phyloP scores from a whole-genome alignment of 768 basidiomycete species.

The Tricholoma hemisulphureum region DNA sequence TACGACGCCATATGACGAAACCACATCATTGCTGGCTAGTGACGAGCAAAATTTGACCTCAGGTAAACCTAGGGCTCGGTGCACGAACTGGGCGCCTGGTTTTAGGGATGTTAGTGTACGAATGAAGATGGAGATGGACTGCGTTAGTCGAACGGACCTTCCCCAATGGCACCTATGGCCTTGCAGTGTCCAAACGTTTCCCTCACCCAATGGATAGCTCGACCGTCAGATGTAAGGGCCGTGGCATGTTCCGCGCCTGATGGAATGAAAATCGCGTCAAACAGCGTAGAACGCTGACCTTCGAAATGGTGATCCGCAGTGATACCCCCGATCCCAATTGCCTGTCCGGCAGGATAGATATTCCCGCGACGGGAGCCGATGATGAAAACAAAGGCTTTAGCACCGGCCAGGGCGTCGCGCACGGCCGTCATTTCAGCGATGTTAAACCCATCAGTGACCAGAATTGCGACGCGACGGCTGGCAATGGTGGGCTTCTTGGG shows the following conservation, averaged over 20 bases:
- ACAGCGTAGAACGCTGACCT: constrained; percentile 77
- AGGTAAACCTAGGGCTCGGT: constrained; percentile 44
- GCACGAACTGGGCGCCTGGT: constrained; percentile 50
- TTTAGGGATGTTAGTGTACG: background rate
- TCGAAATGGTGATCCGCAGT: constrained; percentile 72
- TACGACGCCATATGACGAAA: constrained; percentile 60
- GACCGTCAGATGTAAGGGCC: constrained; percentile 57
- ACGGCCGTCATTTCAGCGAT: constrained; percentile 56
- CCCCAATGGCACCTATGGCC: constrained; percentile 74
- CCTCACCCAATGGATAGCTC: constrained; percentile 77
- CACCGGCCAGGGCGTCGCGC: constrained; percentile 48
- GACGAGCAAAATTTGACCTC: constrained; percentile 41
- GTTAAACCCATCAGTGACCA: constrained; percentile 76
- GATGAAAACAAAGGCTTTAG: constrained; percentile 58
- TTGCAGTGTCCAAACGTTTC: constrained; percentile 89
- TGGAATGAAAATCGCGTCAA: constrained; percentile 79
- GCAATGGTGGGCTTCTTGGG: constrained; percentile 59
- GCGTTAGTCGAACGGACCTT: constrained; percentile 39
- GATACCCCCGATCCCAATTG: constrained; percentile 34
- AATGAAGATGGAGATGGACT: background rate
- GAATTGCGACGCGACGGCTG: constrained; percentile 72
- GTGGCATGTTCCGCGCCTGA: constrained; percentile 64
- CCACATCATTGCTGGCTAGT: constrained; percentile 40
- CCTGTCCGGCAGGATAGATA: constrained; percentile 26
- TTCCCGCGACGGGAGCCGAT: constrained; percentile 69